A percentile compares a stretch with the other conserved stretches of the same genome.
phyloP scores from a whole-genome alignment of 2,329 filamentous ascomycete genomes.

The Pseudogymnoascus sp. region DNA sequence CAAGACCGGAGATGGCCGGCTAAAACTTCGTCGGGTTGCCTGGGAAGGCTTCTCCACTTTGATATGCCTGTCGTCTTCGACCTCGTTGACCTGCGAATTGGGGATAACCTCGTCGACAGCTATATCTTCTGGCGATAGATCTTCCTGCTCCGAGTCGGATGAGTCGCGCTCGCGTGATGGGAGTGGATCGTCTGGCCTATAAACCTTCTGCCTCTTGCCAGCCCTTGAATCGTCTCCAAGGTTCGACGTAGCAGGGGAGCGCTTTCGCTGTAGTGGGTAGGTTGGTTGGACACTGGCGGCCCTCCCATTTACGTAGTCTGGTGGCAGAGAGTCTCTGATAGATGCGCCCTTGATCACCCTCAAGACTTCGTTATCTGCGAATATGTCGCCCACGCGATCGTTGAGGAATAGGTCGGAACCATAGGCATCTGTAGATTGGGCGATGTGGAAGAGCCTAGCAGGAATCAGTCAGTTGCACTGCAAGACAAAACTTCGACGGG shows the following conservation, averaged over 20 bases:
- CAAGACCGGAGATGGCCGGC: not conserved
- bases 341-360: conserved; percentile 9
- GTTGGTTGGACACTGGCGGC: not conserved
- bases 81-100: not conserved
- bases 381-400: conserved; percentile 11
- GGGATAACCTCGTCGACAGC: not conserved
- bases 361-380: conserved; percentile 11
- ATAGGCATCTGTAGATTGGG: conserved; percentile 8
- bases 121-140: not conserved
- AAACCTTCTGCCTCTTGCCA: conserved; percentile 8
- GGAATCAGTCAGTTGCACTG: not conserved
- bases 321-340: conserved; percentile 8
- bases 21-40: not conserved
- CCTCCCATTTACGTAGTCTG: conserved; percentile 7
- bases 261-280: conserved; percentile 2
- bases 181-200: not conserved
- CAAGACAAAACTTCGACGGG: not conserved
- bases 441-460: conserved; percentile 7
- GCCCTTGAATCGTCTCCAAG: not conserved
- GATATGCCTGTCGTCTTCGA: not conserved
- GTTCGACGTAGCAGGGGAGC: conserved; percentile 5
- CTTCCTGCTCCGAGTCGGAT: not conserved
- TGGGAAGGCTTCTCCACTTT: not conserved
- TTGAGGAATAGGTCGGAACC: conserved; percentile 9
- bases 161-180: not conserved